Conservation (phyloP, 192 early-diverging fungal genomes). For the Podila epicladia region DNA sequence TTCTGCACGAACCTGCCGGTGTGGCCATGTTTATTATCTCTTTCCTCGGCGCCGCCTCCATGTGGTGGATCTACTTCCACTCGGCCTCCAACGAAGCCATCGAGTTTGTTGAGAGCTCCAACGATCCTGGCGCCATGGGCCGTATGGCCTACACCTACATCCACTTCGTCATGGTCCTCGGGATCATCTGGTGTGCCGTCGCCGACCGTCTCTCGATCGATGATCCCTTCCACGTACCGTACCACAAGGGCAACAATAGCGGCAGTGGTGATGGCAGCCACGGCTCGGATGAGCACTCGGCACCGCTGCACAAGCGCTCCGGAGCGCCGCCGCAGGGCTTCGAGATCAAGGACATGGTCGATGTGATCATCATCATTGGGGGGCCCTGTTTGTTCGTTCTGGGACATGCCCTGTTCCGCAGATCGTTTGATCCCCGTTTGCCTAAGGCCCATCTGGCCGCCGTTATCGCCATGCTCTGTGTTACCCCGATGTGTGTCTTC, state of each 20-base stretch:
- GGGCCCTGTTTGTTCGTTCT: conserved; percentile 31
- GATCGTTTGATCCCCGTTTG: conserved; percentile 11
- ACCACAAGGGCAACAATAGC: conserved; percentile 12
- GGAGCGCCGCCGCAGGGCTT: no score
- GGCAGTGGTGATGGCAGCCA: no score
- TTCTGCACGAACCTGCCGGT: conserved; percentile 16
- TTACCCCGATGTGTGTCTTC: conserved; percentile 29
- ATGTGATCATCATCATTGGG: conserved; percentile 36
- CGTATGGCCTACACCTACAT: conserved; percentile 39
- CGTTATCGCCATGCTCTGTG: conserved; percentile 16
- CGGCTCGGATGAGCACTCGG: no score
- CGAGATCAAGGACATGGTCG: conserved; percentile 4
- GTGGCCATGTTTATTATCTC: conserved; percentile 37
- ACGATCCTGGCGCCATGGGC: conserved; percentile 39
- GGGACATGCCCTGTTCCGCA: conserved; percentile 33
- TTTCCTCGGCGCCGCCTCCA: conserved; percentile 21
- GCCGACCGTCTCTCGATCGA: conserved; percentile 33
- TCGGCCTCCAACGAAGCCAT: conserved; percentile 23
- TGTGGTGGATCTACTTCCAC: conserved; percentile 53
- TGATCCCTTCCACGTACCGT: conserved; percentile 16
- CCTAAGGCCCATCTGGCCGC: conserved; percentile 22
- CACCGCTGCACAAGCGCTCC: no score
- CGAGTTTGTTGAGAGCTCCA: conserved; percentile 18
- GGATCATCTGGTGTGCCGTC: conserved; percentile 38
- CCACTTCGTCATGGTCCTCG: conserved; percentile 35